Base-by-base conservation (phyloP, 2,329 filamentous ascomycete species). In the Cordyceps cateniannulata region DNA sequence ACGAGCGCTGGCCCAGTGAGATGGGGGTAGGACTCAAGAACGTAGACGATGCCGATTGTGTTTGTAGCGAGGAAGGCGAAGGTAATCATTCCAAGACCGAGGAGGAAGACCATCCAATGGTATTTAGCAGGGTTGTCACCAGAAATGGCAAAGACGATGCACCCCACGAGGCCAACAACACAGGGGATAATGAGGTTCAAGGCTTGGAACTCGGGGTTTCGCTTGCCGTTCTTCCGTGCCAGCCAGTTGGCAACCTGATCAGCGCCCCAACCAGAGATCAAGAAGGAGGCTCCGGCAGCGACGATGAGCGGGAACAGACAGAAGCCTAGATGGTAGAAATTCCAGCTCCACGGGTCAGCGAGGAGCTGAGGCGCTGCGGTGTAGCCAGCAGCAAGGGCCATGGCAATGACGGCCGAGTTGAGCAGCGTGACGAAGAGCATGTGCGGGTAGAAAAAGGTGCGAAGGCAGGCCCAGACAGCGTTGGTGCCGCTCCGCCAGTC, bases 191-290 rank as follows among this genome's bases (percentile, higher is more conserved):
- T 59, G n/a, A 73, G 58, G 45, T 69, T 71, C 20, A 67, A 65
- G 12, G 73, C 69, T 48, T 69, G 69, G 53, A 71, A 68, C 63
- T 75, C 72, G 12, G 72, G 67, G 63, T 73, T 68, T 25, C 72
- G 69, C 1, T 65, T 66, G 48, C 65, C 65, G 52, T 65, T 68
- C 62, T 65, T 66, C 20, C 63, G 65, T n/a, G 72, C 69, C 8
- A 72, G 63, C 7, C 62, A 62, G 24, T 71, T 71, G 32, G 69
- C 64, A 8, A 70, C 59, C 8, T 60, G 62, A 48, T 71, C 72
- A 5, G 70, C 72, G 2, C 71, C 61, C 5, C 67, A 69, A 2
- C 71, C 70, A 0, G 66, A 69, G 22, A 73, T 63, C 9, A 72
- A 14, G 49, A 65, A 67, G 2, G 66, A 65, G 1, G 65, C 52